A percentile compares a stretch with the other conserved stretches of the same genome.
Evolutionary conservation across 305 asterid species (phyloP).

Genomic region (Fraxinus platypoda): DNA sequence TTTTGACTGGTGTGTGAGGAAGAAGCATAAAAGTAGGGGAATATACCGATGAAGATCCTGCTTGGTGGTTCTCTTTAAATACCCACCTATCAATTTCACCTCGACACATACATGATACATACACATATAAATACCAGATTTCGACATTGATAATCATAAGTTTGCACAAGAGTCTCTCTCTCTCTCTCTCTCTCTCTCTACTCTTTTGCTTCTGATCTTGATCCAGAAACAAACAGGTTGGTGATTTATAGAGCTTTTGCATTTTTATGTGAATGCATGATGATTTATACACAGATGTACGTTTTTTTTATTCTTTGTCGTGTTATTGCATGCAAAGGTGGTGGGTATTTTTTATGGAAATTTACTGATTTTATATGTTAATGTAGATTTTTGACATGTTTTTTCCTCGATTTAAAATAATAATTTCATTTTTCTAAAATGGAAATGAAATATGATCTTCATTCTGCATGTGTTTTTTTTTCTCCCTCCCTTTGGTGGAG

Average conservation of each 20-base stretch:
- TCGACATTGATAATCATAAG: background rate
- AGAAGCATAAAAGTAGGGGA: slow-evolving; percentile 20
- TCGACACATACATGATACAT: background rate
- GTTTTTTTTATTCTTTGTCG: background rate
- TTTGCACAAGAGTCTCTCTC: background rate
- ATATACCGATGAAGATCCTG: slow-evolving; percentile 43
- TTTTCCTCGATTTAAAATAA: background rate
- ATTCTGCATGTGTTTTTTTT: background rate
- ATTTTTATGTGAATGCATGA: background rate
- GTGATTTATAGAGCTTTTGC: background rate
- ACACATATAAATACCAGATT: background rate
- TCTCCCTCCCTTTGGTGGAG: background rate
- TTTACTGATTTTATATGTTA: background rate
- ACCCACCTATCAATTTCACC: background rate
- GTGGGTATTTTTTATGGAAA: background rate
- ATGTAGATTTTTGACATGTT: background rate
- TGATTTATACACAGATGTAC: background rate
- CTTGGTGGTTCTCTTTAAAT: background rate
- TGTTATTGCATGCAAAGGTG: background rate
- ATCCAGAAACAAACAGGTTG: background rate
- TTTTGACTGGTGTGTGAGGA: slow-evolving; percentile 17
- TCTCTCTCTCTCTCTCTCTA: background rate
- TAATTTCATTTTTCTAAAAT: background rate
- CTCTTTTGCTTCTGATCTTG: background rate
- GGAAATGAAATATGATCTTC: background rate